phyloP scores from a whole-genome alignment of 441 rosid species.

The Adansonia madagascariensis region DNA sequence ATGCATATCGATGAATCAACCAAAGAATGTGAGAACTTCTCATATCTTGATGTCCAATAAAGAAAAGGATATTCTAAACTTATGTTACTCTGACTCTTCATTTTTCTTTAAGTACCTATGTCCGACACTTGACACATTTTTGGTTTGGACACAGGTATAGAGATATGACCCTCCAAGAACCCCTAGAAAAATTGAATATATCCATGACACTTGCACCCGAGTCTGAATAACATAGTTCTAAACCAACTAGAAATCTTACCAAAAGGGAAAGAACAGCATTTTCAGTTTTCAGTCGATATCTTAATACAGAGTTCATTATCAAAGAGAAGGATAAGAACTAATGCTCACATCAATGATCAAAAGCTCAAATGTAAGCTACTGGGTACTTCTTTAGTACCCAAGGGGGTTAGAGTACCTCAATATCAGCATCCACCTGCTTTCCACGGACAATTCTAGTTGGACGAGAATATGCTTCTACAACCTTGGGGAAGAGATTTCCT shows the following conservation, averaged over 20 bases:
- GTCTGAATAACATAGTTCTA: no score
- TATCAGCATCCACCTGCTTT: conserved; percentile 62
- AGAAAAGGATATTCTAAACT: not conserved
- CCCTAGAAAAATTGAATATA: no score
- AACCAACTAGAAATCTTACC: not conserved
- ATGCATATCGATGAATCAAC: not conserved
- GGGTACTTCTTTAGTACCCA: not conserved
- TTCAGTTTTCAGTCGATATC: not conserved
- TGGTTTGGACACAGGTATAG: no score
- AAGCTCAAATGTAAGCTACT: not conserved
- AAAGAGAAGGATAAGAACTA: not conserved
- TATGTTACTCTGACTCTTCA: no score
- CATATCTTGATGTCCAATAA: not conserved
- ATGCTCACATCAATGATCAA: not conserved
- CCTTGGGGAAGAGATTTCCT: conserved; percentile 67
- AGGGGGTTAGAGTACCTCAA: conserved; percentile 54
- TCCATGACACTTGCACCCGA: no score
- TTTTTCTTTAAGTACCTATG: no score
- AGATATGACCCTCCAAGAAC: no score
- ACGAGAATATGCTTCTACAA: conserved; percentile 94
- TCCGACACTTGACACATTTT: no score
- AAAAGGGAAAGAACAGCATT: not conserved
- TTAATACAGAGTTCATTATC: conserved; percentile 2
- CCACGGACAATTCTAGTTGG: conserved; percentile 97
- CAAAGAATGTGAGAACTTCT: not conserved